Conservation (phyloP, 139 green algal species). For the Chlorella sp. region DNA sequence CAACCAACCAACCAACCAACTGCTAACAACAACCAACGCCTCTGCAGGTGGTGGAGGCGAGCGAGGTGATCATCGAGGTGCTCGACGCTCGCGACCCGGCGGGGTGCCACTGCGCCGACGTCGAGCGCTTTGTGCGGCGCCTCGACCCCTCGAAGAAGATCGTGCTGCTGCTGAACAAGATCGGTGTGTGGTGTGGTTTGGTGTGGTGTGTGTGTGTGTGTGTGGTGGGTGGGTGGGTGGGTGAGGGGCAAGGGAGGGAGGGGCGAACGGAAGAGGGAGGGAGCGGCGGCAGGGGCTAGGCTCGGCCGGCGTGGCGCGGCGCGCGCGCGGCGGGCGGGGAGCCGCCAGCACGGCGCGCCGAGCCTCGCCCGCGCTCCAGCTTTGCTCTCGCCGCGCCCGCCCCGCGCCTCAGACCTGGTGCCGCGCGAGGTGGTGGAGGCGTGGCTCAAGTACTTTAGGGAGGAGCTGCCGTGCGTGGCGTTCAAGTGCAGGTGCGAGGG, state of each 20-base stretch:
- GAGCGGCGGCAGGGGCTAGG: no score
- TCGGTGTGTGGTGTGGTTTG: constrained; percentile 62
- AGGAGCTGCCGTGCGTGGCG: constrained; percentile 93
- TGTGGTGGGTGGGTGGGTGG: no score
- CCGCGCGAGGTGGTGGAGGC: constrained; percentile 82
- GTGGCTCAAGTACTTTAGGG: constrained; percentile 94
- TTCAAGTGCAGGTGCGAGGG: constrained; percentile 98
- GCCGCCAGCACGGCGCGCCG: no score
- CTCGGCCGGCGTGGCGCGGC: no score
- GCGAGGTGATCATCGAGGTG: constrained; percentile 95
- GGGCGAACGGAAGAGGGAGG: neutral
- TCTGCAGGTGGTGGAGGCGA: constrained; percentile 80
- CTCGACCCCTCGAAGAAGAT: constrained; percentile 87
- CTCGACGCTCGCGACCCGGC: constrained; percentile 95
- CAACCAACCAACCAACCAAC: no score
- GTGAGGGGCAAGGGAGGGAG: no score
- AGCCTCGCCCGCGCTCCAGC: no score
- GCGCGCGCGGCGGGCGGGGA: no score
- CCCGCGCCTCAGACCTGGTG: constrained; percentile 79
- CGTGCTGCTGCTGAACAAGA: constrained; percentile 98
- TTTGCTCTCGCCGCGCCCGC: neutral
- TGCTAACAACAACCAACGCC: no score
- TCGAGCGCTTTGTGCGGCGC: constrained; percentile 88
- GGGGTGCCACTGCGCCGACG: constrained; percentile 87
- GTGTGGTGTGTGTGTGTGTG: no score